Base-by-base conservation (phyloP, 306 rosid species). In the Mimosa pudica region DNA sequence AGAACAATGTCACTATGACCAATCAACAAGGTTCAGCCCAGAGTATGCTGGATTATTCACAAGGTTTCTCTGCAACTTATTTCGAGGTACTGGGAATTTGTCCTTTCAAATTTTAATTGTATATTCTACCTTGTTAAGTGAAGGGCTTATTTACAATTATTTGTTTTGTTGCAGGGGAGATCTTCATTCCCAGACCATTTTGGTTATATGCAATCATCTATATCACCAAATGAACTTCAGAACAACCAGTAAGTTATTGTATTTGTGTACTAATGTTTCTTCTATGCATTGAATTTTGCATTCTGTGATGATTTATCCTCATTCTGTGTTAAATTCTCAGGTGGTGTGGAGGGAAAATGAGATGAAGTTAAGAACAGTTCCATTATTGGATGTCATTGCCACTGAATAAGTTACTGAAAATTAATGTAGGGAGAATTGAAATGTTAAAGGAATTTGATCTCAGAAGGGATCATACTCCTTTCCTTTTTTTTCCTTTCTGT, bases 41-140 rank as follows among this genome's bases (percentile, higher is more conserved):
- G 38, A 90, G 91, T 73, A 83, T 78, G 82, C 42, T 86, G 54
- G 93, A 90, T 45, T 89, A 77, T 78, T 95, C 97, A 66, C 96
- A 93, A 86, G 97, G 95, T 74, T 90, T 86, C 75, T 91, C 98
- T 46, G 88, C 97, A n/a, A 96, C 85, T 69, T 87, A 91, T 72
- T 88, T 88, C 85, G 82, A 89, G 96, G 99, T 95, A 86, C 70
- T 79, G 75, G 61, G 51, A 11, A 52, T 49, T 51, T 38, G 38
- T 51, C 13, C 30, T 10, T 79, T 17, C 6, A 54, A 6, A 68
- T 78, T 46, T 65, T 8, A 10, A 79, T 66, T 49, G 30, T 48
- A 63, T 68, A 3, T 70, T 70, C 12, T 32, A 66, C n/a, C 76
- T 42, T 52, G 17, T 61, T 41, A 54, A 38, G 42, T 38, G 5